Evolutionary conservation across 192 early-diverging fungal genomes (phyloP), one percentile per base, ranked within the genome.

Genomic region (Neocallimastix lanati): DNA sequence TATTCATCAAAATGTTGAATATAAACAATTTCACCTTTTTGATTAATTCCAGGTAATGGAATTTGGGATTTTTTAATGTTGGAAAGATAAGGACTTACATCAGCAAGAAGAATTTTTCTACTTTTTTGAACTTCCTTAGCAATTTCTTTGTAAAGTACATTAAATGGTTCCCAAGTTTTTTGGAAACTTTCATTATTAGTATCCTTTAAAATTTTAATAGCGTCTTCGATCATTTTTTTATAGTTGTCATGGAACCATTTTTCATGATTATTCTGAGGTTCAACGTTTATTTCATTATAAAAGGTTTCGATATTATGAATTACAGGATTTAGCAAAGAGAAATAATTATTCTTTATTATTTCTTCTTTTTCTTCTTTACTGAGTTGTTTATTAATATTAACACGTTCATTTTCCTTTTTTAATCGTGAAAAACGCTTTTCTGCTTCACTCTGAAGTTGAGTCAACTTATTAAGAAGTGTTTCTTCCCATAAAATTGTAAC

Each of bases 401-500:
- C 82, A 40, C 89, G 82, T 21, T 82, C 80, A 6, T 88, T 82
- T 79, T 93, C 93, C 18, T 85, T 82, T 21, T 88, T 84, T 13
- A 94, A 81, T 28, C 87, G 86, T 27, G 87, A 83, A 11, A 92
- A 81, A 76, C 88, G 83, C 76, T 85, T 87, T 76, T 83, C 85
- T 2, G 88, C 83, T 67, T 93, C 91, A 29, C 82, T 79, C n/a
- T 92, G 85, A 28, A 93, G 37, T 14, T 86, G 82, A 14, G 85
- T 84, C 28, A 95, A 88, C 81, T 85, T 87, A 78, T 93, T 88
- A n/a, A 90, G 82, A 93, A 93, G 94, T 25, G 84, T 84, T 83
- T 95, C 94, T 80, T 94, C 93, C 91, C 93, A 93, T 5, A 95
- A 81, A 28, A 95, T 92, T 0, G 94, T 92, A 0, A 93, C 83